Base-by-base conservation (phyloP, 768 basidiomycete genomes). In the Kwoniella shandongensis region DNA sequence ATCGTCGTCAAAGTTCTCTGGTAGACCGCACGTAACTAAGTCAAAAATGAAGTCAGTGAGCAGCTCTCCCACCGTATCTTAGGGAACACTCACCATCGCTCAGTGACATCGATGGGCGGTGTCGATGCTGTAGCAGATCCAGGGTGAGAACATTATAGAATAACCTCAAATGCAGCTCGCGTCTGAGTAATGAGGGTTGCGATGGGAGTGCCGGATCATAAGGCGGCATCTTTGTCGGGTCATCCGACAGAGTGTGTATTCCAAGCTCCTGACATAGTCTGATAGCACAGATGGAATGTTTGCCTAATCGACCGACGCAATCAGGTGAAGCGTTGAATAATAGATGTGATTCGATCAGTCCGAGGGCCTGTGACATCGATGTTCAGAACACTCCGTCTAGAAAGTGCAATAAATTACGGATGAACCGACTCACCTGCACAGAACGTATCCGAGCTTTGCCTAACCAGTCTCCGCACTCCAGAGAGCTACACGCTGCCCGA, bases 401-500 rank as follows among this genome's bases (percentile, higher is more conserved):
- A 11, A 44, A 23, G 22, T 44, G 3, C 20, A 22, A 23, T 18
- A 18, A 20, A 22, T 18, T 2, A 18, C 11, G n/a, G 41, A 44
- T 44, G 23, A 11, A 18, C 11, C 2, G 18, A 44, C 2, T 27
- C 4, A 46, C 44, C 44, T 46, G 44, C 15, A 46, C 30, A 8
- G 44, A 25, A 8, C 44, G 18, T 46, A 49, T 49, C 22, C 48
- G 27, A 38, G 48, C 30, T 10, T 49, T 38, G 26, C 48, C 48
- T 23, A 49, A 4, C 48, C 48, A 49, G 35, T 49, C 48, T n/a
- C 48, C 48, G 27, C 48, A 49, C 20, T 32, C 48, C 17, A 49
- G 27, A 18, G 27, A 7, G 10, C 27, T 22, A 22, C 22, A 11
- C 15, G 48, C 48, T 7, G 35, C 30, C 10, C 35, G 27, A 38